A percentile compares a stretch with the other conserved stretches of the same genome.
Evolutionary conservation across 768 basidiomycete species (phyloP).

Genomic region (Hirschioporus abietinus): DNA sequence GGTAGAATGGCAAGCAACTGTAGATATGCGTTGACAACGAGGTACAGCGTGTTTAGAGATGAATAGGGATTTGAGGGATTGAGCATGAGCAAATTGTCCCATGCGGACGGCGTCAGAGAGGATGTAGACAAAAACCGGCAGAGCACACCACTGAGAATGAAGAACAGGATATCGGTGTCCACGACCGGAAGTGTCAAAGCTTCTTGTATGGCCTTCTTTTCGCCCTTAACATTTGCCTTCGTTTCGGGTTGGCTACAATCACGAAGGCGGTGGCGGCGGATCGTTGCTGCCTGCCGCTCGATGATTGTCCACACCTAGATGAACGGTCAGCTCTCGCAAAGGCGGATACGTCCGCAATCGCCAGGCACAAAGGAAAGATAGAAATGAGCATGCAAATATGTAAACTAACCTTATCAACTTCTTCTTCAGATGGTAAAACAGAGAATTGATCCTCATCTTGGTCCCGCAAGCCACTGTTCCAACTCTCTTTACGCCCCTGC

Average conservation of each 20-base stretch:
- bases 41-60: neutral
- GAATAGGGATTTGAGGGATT: neutral
- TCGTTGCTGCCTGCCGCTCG: neutral
- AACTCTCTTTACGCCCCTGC: neutral
- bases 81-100: neutral
- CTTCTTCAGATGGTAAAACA: neutral
- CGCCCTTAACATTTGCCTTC: neutral
- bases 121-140: neutral
- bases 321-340: neutral
- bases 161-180: slow-evolving; percentile 1
- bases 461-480: neutral
- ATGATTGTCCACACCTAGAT: neutral
- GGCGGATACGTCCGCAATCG: neutral
- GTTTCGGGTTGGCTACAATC: neutral
- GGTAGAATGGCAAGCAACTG: neutral
- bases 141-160: neutral
- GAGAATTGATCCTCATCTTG: neutral
- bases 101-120: slow-evolving; percentile 2
- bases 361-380: neutral
- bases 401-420: neutral
- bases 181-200: neutral
- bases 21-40: neutral
- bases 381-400: neutral
- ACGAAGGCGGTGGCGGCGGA: neutral
- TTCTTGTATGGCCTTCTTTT: slow-evolving; percentile 3